Evolutionary conservation across 2,329 filamentous ascomycete species (phyloP).

Genomic region (Pseudopithomyces maydicus): DNA sequence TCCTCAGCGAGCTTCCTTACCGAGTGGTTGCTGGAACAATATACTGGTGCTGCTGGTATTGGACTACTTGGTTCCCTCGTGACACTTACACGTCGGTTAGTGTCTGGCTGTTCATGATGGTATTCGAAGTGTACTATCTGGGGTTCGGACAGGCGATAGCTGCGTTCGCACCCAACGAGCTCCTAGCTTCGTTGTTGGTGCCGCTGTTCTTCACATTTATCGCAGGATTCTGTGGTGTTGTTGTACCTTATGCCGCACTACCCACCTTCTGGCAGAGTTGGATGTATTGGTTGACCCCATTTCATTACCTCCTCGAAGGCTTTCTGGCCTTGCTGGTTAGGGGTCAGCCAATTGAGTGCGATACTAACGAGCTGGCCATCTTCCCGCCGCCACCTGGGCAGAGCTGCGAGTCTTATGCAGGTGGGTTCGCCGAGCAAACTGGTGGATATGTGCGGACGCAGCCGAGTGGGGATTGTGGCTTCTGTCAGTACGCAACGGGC

Average conservation of each 20-base stretch:
- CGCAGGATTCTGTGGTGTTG: conserved; percentile 69
- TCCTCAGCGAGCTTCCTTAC: conserved; percentile 74
- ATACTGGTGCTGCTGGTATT: conserved; percentile 63
- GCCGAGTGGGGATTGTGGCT: conserved; percentile 64
- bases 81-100: conserved; percentile 65
- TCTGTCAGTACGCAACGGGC: conserved; percentile 66
- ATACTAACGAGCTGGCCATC: conserved; percentile 61
- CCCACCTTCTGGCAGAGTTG: conserved; percentile 66
- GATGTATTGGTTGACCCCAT: conserved; percentile 64
- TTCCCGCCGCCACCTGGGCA: conserved; percentile 64
- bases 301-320: conserved; percentile 69
- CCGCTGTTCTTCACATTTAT: conserved; percentile 70
- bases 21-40: conserved; percentile 67
- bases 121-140: conserved; percentile 70
- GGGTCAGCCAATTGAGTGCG: conserved; percentile 61
- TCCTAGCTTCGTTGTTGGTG: conserved; percentile 69
- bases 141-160: conserved; percentile 72
- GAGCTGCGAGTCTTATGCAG: conserved; percentile 65
- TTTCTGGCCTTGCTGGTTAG: conserved; percentile 63
- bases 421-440: conserved; percentile 56
- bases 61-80: conserved; percentile 58
- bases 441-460: conserved; percentile 67
- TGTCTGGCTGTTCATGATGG: conserved; percentile 66
- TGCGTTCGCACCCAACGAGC: conserved; percentile 67
- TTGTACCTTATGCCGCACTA: conserved; percentile 69